Conservation (phyloP, 345 rosid genomes). For the Gossypium stocksii region DNA sequence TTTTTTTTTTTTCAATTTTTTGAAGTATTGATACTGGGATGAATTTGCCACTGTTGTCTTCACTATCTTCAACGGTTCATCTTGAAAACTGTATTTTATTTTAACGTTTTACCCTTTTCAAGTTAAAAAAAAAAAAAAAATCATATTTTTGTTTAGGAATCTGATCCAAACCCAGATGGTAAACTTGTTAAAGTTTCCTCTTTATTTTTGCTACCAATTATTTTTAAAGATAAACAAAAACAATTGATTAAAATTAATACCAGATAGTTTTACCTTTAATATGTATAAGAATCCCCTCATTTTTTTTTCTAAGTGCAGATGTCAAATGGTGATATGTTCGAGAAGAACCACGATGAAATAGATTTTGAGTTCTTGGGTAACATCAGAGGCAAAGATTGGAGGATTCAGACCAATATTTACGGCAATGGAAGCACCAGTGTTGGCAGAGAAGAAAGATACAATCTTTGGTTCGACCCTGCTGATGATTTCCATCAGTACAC, state of each 20-base stretch:
- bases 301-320: slow-evolving; percentile 39
- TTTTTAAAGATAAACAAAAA: not conserved
- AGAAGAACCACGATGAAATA: slow-evolving; percentile 96
- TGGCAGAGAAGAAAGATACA: slow-evolving; percentile 94
- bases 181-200: not conserved
- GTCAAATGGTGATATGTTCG: slow-evolving; percentile 91
- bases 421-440: slow-evolving; percentile 88
- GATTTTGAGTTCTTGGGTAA: slow-evolving; percentile 98
- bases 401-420: slow-evolving; percentile 92
- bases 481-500: slow-evolving; percentile 91
- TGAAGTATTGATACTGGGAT: not conserved
- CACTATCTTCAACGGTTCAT: not conserved
- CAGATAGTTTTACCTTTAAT: not conserved
- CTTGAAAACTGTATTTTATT: not conserved
- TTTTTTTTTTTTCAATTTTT: not conserved
- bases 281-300: not conserved
- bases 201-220: not conserved
- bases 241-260: not conserved
- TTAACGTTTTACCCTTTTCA: not conserved
- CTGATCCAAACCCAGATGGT: slow-evolving; percentile 1
- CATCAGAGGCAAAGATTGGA: slow-evolving; percentile 97
- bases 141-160: not conserved
- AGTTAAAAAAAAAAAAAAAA: not conserved
- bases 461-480: slow-evolving; percentile 97
- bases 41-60: not conserved